phyloP scores from a whole-genome alignment of 129 eudicot species.

The Ambrosia artemisiifolia region DNA sequence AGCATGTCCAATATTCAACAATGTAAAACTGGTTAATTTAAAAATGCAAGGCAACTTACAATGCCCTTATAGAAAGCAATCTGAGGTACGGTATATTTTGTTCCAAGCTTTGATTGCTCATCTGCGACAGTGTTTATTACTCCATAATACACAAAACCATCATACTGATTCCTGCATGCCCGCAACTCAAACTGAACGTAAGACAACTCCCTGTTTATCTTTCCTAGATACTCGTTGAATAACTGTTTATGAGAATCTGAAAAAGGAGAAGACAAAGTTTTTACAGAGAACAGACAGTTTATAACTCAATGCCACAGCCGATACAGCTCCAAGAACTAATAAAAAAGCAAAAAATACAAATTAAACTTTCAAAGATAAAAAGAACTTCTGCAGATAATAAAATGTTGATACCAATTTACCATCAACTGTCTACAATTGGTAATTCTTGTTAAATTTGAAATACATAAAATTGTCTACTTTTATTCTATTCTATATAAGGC shows the following conservation, averaged over 20 bases:
- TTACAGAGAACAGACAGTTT: neutral
- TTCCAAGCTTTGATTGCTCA: slow-evolving; percentile 94
- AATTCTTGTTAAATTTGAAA: neutral
- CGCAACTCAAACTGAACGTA: slow-evolving; percentile 79
- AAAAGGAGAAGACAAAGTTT: neutral
- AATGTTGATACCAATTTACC: too few relatives aligned
- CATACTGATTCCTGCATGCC: slow-evolving; percentile 83
- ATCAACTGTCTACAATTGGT: neutral
- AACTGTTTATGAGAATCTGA: slow-evolving; percentile 48
- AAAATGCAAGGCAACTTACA: slow-evolving; percentile 45
- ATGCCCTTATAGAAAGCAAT: slow-evolving; percentile 87
- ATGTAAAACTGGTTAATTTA: neutral
- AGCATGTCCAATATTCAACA: neutral
- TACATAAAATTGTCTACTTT: neutral
- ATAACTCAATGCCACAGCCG: slow-evolving; percentile 1
- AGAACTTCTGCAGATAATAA: too few relatives aligned
- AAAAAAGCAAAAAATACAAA: too few relatives aligned
- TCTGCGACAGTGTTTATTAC: slow-evolving; percentile 82
- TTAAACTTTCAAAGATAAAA: too few relatives aligned
- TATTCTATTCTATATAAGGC: neutral
- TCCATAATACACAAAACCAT: slow-evolving; percentile 71
- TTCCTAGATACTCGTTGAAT: slow-evolving; percentile 64
- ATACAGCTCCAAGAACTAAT: neutral
- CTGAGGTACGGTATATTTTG: slow-evolving; percentile 78
- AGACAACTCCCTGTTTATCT: slow-evolving; percentile 67